Conservation (phyloP, 139 green algal genomes). For the Zygnema circumcarinatum region DNA sequence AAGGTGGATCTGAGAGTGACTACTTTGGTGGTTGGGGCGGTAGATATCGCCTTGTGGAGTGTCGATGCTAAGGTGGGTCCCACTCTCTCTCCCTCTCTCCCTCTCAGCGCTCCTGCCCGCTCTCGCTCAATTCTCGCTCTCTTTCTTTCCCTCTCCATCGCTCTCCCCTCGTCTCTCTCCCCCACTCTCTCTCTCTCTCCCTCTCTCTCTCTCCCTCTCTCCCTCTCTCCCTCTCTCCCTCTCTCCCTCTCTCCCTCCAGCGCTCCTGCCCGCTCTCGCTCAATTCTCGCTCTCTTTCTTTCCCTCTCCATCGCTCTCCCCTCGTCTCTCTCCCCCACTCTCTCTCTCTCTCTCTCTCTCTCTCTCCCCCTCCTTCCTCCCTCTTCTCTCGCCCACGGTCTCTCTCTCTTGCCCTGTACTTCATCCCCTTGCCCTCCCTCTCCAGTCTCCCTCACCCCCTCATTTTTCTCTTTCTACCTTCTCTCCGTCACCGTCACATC, state of each 20-base stretch:
- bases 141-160: neutral
- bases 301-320: neutral
- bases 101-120: neutral
- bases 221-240: neutral
- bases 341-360: neutral
- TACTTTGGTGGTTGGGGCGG: neutral
- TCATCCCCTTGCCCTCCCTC: neutral
- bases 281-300: neutral
- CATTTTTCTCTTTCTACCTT: neutral
- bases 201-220: slow-evolving; percentile 3
- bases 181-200: neutral
- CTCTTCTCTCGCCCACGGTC: neutral
- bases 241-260: neutral
- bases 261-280: neutral
- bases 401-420: neutral
- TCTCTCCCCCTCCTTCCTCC: neutral
- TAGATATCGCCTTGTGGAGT: neutral
- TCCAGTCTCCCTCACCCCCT: neutral
- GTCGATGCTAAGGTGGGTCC: neutral
- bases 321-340: neutral
- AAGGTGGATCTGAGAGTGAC: neutral
- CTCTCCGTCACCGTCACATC: neutral
- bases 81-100: neutral
- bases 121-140: neutral
- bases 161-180: neutral